Percentiles rank a stretch among this genome's conserved stretches.
Evolutionary conservation across 2,329 filamentous ascomycete genomes (phyloP).

Genomic region (Aspergillus puulaauensis): DNA sequence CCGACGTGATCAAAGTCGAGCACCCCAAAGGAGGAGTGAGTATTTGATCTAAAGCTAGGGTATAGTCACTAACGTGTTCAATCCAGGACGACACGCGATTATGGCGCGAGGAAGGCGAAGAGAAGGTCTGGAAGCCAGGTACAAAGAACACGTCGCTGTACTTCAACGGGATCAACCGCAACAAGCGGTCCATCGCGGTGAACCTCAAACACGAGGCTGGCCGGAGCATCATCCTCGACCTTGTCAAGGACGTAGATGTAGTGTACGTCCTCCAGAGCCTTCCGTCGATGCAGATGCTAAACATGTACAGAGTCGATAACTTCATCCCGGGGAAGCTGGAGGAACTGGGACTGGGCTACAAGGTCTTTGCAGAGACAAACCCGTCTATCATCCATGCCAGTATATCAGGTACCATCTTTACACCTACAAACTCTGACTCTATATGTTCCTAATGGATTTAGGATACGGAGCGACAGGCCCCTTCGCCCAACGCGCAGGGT

Average conservation of each 20-base stretch:
- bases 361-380: conserved; percentile 36
- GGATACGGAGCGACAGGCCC: conserved; percentile 45
- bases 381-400: conserved; percentile 44
- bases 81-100: conserved; percentile 30
- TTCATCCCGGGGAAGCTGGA: conserved; percentile 46
- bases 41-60: background rate
- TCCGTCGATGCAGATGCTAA: background rate
- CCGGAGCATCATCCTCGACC: conserved; percentile 31
- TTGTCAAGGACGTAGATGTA: conserved; percentile 41
- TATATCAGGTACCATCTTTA: conserved; percentile 34
- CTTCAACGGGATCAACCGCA: conserved; percentile 47
- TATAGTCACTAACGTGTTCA: too few species aligned
- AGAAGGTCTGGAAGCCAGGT: conserved; percentile 24
- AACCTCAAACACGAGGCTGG: conserved; percentile 32
- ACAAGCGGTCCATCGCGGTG: conserved; percentile 43
- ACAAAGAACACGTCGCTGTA: conserved; percentile 41
- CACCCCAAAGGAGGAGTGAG: conserved; percentile 29
- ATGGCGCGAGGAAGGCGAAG: conserved; percentile 31
- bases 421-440: too few species aligned
- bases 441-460: background rate
- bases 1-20: conserved; percentile 43
- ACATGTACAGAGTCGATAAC: conserved; percentile 35
- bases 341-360: conserved; percentile 42
- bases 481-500: conserved; percentile 44
- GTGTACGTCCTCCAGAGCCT: conserved; percentile 18